Conservation (phyloP, 306 rosid genomes). For the Herpetospermum pedunculosum region DNA sequence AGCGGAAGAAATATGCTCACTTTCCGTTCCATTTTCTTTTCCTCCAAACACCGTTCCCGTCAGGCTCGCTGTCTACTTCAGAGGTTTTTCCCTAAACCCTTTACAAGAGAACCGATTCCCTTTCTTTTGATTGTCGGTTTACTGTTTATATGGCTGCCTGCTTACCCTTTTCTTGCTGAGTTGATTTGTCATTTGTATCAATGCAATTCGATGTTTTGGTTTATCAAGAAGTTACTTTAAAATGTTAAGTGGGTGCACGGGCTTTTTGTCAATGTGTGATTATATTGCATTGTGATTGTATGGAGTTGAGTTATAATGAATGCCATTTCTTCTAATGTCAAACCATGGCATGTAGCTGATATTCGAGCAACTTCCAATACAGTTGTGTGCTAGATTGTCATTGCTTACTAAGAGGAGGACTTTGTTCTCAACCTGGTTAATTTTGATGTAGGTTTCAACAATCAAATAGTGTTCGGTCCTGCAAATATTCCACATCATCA, state of each 20-base stretch:
- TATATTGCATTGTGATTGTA: background rate
- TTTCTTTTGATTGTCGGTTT: background rate
- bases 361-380: background rate
- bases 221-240: background rate
- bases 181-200: background rate
- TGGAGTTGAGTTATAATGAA: background rate
- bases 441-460: constrained; percentile 38
- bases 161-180: background rate
- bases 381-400: background rate
- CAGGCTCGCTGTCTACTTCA: constrained; percentile 34
- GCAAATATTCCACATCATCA: constrained; percentile 35
- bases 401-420: background rate
- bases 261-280: background rate
- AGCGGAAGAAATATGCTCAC: constrained; percentile 26
- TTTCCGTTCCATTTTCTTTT: constrained; percentile 33
- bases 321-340: background rate
- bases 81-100: constrained; percentile 32
- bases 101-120: background rate
- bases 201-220: background rate
- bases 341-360: background rate
- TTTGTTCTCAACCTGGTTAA: background rate
- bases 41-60: constrained; percentile 26
- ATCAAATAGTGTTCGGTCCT: constrained; percentile 29
- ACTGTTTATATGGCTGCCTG: background rate
- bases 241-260: background rate